phyloP scores from a whole-genome alignment of 2,329 filamentous ascomycete genomes.

The Diaporthe longicolla region DNA sequence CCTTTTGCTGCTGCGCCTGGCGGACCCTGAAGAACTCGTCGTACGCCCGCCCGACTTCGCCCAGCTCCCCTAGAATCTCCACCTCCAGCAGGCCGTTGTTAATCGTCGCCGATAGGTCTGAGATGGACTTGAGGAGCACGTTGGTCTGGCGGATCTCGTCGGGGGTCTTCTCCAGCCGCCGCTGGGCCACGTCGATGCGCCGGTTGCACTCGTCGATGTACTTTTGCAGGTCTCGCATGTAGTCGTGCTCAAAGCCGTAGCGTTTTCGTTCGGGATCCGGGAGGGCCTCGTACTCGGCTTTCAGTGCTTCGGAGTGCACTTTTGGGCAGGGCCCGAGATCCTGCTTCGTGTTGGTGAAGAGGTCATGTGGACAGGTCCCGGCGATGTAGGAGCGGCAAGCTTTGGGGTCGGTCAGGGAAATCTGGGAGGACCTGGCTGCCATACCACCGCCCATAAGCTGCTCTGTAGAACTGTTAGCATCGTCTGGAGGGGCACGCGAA shows the following conservation, averaged over 20 bases:
- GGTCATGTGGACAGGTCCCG: constrained; percentile 96
- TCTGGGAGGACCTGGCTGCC: constrained; percentile 80
- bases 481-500: constrained; percentile 18
- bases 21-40: constrained; percentile 91
- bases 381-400: constrained; percentile 95
- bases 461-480: constrained; percentile 79
- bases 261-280: constrained; percentile 79
- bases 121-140: constrained; percentile 86
- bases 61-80: constrained; percentile 85
- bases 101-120: constrained; percentile 83
- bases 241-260: constrained; percentile 96
- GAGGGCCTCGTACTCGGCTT: constrained; percentile 87
- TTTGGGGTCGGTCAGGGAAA: constrained; percentile 91
- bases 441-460: constrained; percentile 89
- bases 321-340: constrained; percentile 92
- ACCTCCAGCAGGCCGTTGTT: constrained; percentile 88
- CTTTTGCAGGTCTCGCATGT: constrained; percentile 94
- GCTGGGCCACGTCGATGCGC: constrained; percentile 90
- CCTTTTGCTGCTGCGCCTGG: constrained; percentile 84
- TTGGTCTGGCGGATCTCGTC: constrained; percentile 98
- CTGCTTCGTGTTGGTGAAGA: constrained; percentile 99
- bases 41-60: constrained; percentile 84
- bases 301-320: constrained; percentile 89
- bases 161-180: constrained; percentile 94
- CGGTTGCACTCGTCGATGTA: constrained; percentile 98